Percentiles rank a stretch among this genome's conserved stretches.
phyloP scores from a whole-genome alignment of 768 basidiomycete species.

The Leccinum rimulosum region DNA sequence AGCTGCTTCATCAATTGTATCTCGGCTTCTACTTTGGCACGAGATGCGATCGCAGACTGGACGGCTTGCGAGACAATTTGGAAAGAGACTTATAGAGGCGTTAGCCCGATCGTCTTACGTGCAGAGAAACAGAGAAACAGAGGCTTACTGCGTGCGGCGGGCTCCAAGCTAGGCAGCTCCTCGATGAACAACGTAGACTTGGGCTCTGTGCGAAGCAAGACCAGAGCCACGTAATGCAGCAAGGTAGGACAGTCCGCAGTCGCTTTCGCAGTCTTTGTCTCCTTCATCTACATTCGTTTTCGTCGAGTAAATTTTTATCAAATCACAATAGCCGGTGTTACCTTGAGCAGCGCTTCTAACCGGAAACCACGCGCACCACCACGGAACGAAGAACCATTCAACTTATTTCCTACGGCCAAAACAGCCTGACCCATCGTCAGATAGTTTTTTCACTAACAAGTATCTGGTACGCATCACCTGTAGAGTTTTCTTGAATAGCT shows the following conservation, averaged over 20 bases:
- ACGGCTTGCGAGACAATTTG: slow-evolving; percentile 61
- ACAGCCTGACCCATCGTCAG: slow-evolving; percentile 48
- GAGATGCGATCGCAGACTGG: slow-evolving; percentile 52
- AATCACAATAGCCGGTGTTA: slow-evolving; percentile 25
- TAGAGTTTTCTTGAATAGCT: slow-evolving; percentile 66
- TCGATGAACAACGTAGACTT: slow-evolving; percentile 69
- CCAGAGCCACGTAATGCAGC: slow-evolving; percentile 84
- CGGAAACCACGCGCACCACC: slow-evolving; percentile 85
- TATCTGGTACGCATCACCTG: slow-evolving; percentile 41
- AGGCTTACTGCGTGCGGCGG: slow-evolving; percentile 69
- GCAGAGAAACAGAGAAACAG: rapidly evolving
- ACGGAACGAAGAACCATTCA: slow-evolving; percentile 82
- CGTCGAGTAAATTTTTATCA: neutral
- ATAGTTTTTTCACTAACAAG: neutral
- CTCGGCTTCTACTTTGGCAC: slow-evolving; percentile 57
- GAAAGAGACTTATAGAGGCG: slow-evolving; percentile 60
- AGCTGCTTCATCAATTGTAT: slow-evolving; percentile 41
- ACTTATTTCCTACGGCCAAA: slow-evolving; percentile 72
- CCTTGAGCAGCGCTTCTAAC: slow-evolving; percentile 79
- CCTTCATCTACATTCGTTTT: slow-evolving; percentile 59
- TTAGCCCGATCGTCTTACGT: neutral
- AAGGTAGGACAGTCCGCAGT: slow-evolving; percentile 77
- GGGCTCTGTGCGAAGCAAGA: slow-evolving; percentile 67
- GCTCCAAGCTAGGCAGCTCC: slow-evolving; percentile 77
- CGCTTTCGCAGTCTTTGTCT: slow-evolving; percentile 73